Evolutionary conservation across 768 basidiomycete species (phyloP).

Genomic region (Leccinum arenicola): DNA sequence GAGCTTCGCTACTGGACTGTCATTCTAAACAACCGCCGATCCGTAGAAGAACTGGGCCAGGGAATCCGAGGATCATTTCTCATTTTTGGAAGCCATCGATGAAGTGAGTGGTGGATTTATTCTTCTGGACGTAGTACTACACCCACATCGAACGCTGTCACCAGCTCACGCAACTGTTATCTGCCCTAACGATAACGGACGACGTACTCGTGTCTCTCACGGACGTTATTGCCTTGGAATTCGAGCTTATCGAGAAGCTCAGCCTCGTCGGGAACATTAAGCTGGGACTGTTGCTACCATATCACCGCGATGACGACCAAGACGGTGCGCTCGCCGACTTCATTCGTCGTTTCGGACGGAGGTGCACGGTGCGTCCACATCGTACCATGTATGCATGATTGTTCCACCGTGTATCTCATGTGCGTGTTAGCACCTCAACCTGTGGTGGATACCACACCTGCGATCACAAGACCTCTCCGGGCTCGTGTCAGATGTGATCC

Average conservation of each 20-base stretch:
- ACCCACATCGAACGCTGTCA: neutral
- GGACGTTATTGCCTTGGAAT: too few relatives aligned
- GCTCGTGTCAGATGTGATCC: conserved; percentile 31
- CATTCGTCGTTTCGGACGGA: too few relatives aligned
- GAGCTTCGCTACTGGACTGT: conserved; percentile 34
- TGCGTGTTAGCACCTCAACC: conserved; percentile 45
- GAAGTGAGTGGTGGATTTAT: conserved; percentile 30
- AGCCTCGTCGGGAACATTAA: too few relatives aligned
- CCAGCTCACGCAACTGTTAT: conserved; percentile 33
- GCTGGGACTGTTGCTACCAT: too few relatives aligned
- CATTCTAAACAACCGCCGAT: conserved; percentile 29
- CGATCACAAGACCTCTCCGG: conserved; percentile 51
- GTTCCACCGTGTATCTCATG: neutral
- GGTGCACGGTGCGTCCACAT: too few relatives aligned
- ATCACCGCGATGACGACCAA: too few relatives aligned
- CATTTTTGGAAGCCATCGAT: conserved; percentile 26
- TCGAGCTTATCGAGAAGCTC: too few relatives aligned
- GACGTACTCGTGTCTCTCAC: too few relatives aligned
- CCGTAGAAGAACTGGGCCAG: conserved; percentile 39
- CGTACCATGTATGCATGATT: neutral
- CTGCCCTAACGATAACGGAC: too few relatives aligned
- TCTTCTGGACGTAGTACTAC: neutral
- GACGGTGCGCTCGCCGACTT: too few relatives aligned
- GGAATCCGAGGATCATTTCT: conserved; percentile 39
- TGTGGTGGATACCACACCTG: conserved; percentile 50